Base-by-base conservation (phyloP, 2,329 filamentous ascomycete genomes). In the Fusarium sp. region DNA sequence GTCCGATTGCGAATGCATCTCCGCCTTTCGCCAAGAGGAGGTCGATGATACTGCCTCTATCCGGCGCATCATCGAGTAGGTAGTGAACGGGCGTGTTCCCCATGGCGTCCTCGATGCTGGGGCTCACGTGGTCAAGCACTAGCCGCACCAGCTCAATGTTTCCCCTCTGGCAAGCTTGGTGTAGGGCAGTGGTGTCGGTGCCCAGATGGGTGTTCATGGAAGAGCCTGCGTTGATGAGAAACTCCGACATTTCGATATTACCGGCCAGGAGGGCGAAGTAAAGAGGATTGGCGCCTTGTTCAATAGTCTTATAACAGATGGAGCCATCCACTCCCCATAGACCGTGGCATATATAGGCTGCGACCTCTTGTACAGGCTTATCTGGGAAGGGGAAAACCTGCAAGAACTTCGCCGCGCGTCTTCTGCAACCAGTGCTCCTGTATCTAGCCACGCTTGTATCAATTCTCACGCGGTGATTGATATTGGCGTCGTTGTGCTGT, bases 401-500 rank as follows among this genome's bases (percentile, higher is more conserved):
- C 18, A 3, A 18, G 6, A 56, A 22, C 5, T 29, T 31, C 2
- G 5, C 25, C 4, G 25, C 25, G 6, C 25, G 5, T 7, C 11
- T 5, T 54, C 11, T 20, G 13, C n/a, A 22, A 7, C 8, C 7
- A 16, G 18, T 18, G 20, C 40, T 42, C 11, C 5, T 8, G 10
- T 54, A 31, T 29, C 6, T 13, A 6, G 18, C 10, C 6, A 50
- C 4, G 6, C 22, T 14, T 1, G n/a, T 36, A 5, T 65, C 66
- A 2, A 71, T 10, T 5, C 47, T 45, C n/a, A 74, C 71, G 5
- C 66, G 67, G n/a, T 38, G 29, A 14, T 71, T 38, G 2, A 74
- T 13, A 8, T 62, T 16, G 1, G 47, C 63, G 2, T 56, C 56
- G 2, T 45, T 14, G 3, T 33, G 47, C 1, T 52, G 1, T 3